Evolutionary conservation across 202 grass and related monocot genomes (phyloP).

Genomic region (Zoysia matrella): DNA sequence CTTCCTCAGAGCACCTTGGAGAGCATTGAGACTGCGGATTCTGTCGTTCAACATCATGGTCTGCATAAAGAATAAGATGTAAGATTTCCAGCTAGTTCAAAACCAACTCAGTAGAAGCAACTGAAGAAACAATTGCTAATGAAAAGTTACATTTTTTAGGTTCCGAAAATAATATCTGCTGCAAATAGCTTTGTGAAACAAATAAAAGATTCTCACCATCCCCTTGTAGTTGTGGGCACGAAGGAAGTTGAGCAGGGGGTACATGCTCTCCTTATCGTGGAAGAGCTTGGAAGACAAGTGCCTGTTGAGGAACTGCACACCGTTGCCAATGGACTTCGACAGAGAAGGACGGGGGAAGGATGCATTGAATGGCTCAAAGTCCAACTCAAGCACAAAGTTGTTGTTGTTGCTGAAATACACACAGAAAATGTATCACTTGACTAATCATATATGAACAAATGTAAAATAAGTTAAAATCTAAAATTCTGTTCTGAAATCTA

Average conservation of each 20-base stretch:
- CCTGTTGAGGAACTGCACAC: constrained; percentile 97
- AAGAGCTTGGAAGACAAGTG: constrained; percentile 98
- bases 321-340: constrained; percentile 96
- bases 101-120: neutral
- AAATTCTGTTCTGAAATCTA: neutral
- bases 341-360: constrained; percentile 95
- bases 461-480: neutral
- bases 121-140: neutral
- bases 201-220: constrained; percentile 59
- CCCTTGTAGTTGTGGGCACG: constrained; percentile 97
- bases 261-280: constrained; percentile 97
- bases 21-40: constrained; percentile 83
- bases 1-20: constrained; percentile 91
- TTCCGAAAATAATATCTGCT: neutral
- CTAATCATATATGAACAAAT: neutral
- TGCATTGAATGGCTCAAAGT: constrained; percentile 99
- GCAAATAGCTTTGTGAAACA: neutral
- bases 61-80: constrained; percentile 48
- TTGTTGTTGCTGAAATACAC: constrained; percentile 53
- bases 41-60: constrained; percentile 96
- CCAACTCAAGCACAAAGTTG: constrained; percentile 91
- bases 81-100: neutral
- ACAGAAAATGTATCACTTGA: neutral
- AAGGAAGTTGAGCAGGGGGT: constrained; percentile 97
- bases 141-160: neutral